A percentile compares a stretch with the other conserved stretches of the same genome.
These are phyloP conservation scores for Ilyonectria sp. DNA, from an alignment of 2,329 filamentous ascomycete genomes.

Conservation along the genomic window DNA sequence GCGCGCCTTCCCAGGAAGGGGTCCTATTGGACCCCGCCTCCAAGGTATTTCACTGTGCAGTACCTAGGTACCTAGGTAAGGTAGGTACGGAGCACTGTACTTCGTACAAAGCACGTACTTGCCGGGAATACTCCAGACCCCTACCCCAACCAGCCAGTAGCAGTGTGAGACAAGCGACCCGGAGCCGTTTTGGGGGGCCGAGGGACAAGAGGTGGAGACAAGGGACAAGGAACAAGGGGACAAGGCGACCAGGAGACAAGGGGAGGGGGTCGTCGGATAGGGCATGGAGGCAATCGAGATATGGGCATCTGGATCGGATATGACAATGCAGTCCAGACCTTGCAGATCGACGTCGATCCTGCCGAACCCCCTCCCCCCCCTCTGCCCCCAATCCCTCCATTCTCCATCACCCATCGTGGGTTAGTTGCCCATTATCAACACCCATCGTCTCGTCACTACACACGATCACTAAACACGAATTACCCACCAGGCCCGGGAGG, in stretches of 20 bases:
- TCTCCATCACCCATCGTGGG: slow-evolving; percentile 1
- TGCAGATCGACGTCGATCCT: slow-evolving; percentile 47
- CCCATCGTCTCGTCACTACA: background rate
- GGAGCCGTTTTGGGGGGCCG: background rate
- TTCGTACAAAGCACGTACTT: background rate
- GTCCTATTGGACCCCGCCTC: slow-evolving; percentile 11
- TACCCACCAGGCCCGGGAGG: background rate
- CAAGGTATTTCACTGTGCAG: too few species aligned
- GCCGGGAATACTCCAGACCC: background rate
- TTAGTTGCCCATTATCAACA: background rate
- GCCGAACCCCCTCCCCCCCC: slow-evolving; percentile 24
- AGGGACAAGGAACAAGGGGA: slow-evolving; percentile 13
- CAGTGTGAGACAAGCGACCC: slow-evolving; percentile 4
- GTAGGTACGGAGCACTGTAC: background rate
- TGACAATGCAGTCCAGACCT: slow-evolving; percentile 37
- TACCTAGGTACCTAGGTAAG: too few species aligned
- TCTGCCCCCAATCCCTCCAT: slow-evolving; percentile 1
- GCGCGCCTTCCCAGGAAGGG: background rate
- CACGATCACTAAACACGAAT: background rate
- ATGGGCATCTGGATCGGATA: slow-evolving; percentile 45
- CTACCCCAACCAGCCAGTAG: slow-evolving; percentile 3
- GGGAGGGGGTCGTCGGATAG: slow-evolving; percentile 10
- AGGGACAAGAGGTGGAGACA: background rate
- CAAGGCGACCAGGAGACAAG: slow-evolving; percentile 3
- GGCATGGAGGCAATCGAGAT: slow-evolving; percentile 42